These are phyloP conservation scores for Xylaria sp. DNA, from an alignment of 2,329 filamentous ascomycete genomes.

Conservation along the genomic window DNA sequence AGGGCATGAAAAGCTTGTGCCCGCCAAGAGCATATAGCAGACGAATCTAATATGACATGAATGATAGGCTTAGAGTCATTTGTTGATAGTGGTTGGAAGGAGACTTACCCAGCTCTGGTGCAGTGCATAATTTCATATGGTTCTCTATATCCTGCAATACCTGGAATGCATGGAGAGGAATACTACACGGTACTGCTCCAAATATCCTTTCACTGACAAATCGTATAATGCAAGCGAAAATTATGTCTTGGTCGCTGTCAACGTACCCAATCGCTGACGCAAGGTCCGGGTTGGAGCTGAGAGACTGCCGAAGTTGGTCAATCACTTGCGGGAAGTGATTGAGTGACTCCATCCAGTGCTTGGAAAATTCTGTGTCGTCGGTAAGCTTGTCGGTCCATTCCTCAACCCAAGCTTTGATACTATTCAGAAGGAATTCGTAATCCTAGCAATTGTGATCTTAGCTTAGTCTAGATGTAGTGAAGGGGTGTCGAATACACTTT, in stretches of 20 bases:
- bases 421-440: not conserved
- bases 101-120: not conserved
- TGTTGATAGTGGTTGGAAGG: not conserved
- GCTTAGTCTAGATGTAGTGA: not conserved
- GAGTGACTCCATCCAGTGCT: constrained; percentile 2
- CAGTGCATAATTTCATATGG: not conserved
- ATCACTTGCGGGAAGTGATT: not conserved
- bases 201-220: not conserved
- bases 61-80: not conserved
- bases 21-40: constrained; percentile 7
- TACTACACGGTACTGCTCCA: not conserved
- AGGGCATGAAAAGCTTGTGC: constrained; percentile 16
- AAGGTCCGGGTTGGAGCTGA: constrained; percentile 3
- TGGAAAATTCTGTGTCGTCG: not conserved
- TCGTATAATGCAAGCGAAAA: constrained; percentile 8
- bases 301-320: not conserved
- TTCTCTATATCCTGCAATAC: not conserved
- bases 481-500: constrained; percentile 45
- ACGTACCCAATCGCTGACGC: not conserved
- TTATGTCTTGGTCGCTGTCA: constrained; percentile 8
- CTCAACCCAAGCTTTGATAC: constrained; percentile 12
- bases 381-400: constrained; percentile 11
- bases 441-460: not conserved
- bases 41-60: not conserved
- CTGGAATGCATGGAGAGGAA: not conserved